Evolutionary conservation across 257 asterid genomes (phyloP), one percentile per base, ranked within the genome.

Genomic region (Ilex asprella): DNA sequence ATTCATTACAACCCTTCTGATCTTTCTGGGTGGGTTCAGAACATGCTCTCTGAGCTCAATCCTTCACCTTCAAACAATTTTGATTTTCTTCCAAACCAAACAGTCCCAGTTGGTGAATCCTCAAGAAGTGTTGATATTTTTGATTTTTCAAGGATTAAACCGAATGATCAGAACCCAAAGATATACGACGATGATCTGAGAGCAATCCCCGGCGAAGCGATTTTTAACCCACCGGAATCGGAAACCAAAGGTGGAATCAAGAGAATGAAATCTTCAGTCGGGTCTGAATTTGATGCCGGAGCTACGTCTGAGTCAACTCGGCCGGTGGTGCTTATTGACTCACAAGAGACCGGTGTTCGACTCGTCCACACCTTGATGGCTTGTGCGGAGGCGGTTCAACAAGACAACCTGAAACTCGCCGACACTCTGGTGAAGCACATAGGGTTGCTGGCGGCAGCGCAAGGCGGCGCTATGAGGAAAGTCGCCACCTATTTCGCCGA

Each of bases 321-420:
- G 30, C 75, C 88, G 2, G 76, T 85, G 60, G 83, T 90, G 9
- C 63, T 89, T 27, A 87, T 86, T 63, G 96, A 87, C 62, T 85
- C 91, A 3, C 97, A 90, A 59, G 96, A 90, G 30, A 71, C 86
- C 1, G 96, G 97, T 0, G 81, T 90, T 56, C 67, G 91, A 31
- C 84, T 88, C 1, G 96, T 88, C 0, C 96, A 88, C 69, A 85
- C 96, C 35, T 54, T 86, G 31, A 78, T 84, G 88, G 95, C 95
- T 43, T 86, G 95, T 58, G 95, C 85, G 11, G 91, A 84, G 73
- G 96, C 96, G 7, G 78, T 85, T 2, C 89, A 83, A 39, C 84
- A 75, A 50, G 83, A 79, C 2, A 79, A 88, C 57, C 10, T 79
- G 55, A 81, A 78, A 69, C 49, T 83, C 2, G 96, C 88, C 2